phyloP scores from a whole-genome alignment of 179 eudicot species.

The Beta corolliflora region DNA sequence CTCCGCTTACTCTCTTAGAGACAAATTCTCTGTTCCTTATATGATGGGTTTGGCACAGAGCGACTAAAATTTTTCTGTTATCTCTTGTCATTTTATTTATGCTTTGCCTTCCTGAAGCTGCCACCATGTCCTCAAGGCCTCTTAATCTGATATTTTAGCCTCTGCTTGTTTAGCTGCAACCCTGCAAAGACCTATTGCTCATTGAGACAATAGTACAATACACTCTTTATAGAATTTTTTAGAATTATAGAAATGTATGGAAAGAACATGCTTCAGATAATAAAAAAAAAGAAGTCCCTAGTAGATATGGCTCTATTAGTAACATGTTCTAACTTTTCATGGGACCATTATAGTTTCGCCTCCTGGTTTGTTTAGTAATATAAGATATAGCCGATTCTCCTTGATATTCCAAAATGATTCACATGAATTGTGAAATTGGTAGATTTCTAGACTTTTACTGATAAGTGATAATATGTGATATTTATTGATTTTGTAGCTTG shows the following conservation, averaged over 20 bases:
- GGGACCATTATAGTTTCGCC: neutral
- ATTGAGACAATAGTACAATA: neutral
- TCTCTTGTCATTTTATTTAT: neutral
- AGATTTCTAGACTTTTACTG: neutral
- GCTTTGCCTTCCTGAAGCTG: neutral
- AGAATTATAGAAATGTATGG: neutral
- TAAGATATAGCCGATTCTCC: neutral
- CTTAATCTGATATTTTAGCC: neutral
- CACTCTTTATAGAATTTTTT: neutral
- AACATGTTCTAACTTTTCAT: neutral
- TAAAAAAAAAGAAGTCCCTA: neutral
- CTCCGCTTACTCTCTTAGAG: neutral
- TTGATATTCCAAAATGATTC: slow-evolving; percentile 1
- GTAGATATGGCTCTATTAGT: neutral
- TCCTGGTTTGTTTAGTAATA: neutral
- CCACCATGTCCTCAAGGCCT: neutral
- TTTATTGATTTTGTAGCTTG: neutral
- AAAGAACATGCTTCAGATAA: neutral
- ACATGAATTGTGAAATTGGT: neutral
- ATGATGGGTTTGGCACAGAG: neutral
- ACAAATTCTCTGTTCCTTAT: neutral
- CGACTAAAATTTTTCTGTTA: neutral
- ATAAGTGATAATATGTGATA: neutral
- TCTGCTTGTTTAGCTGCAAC: neutral
- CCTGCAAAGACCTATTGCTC: neutral